These are phyloP conservation scores for Populus euphratica DNA, from an alignment of 345 rosid genomes.

Conservation along the genomic window DNA sequence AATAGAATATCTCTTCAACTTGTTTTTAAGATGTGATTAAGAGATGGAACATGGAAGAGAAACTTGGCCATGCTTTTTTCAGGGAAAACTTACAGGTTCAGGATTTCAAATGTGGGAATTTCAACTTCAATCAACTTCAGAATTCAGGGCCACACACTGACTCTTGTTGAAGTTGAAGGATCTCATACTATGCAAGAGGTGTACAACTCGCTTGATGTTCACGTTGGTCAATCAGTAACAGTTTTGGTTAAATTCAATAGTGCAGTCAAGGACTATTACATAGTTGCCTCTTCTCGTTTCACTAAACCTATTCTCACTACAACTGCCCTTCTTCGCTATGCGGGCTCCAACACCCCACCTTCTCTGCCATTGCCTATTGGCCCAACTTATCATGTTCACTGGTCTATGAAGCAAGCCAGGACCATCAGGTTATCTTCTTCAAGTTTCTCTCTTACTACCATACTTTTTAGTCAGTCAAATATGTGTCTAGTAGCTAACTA, in stretches of 20 bases:
- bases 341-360: conserved; percentile 52
- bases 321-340: conserved; percentile 63
- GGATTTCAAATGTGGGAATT: conserved; percentile 72
- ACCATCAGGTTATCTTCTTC: conserved; percentile 25
- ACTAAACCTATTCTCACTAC: conserved; percentile 46
- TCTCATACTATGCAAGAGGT: conserved; percentile 65
- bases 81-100: conserved; percentile 71
- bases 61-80: background rate
- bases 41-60: background rate
- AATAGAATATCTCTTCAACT: background rate
- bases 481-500: no score
- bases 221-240: conserved; percentile 67
- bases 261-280: conserved; percentile 48
- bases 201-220: conserved; percentile 71
- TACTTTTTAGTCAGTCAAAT: no score
- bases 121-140: conserved; percentile 72
- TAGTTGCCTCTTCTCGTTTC: conserved; percentile 81
- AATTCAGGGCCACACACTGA: conserved; percentile 70
- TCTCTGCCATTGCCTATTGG: conserved; percentile 54
- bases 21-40: background rate
- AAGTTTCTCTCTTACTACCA: background rate
- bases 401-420: conserved; percentile 90
- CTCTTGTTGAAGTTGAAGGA: conserved; percentile 84
- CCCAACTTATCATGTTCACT: conserved; percentile 69
- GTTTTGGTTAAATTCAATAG: conserved; percentile 50